These are phyloP conservation scores for Pseudonitzschia delicatissima DNA, from an alignment of 108 stramenopile genomes.

Conservation along the genomic window DNA sequence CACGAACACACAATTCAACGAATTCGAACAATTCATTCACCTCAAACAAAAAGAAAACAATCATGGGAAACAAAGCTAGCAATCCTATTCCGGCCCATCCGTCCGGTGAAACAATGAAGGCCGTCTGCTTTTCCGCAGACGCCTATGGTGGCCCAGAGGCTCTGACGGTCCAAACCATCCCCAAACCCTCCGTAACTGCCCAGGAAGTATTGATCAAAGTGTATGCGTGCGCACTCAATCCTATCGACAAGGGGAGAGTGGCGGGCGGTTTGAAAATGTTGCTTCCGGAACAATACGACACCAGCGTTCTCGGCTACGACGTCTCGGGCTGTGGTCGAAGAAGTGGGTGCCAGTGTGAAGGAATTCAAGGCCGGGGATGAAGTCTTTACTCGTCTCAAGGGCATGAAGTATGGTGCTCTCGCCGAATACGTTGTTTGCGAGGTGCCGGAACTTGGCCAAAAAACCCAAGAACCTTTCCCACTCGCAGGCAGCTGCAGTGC, in stretches of 20 bases:
- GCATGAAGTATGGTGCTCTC: conserved; percentile 11
- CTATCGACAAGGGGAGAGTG: conserved; percentile 38
- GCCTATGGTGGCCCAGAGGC: neutral
- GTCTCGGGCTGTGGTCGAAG: conserved; percentile 10
- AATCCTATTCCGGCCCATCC: conserved; percentile 2
- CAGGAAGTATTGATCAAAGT: conserved; percentile 28
- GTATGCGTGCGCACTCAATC: conserved; percentile 30
- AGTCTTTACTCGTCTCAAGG: neutral
- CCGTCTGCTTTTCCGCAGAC: neutral
- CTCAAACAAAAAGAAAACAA: neutral
- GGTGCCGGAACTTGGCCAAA: neutral
- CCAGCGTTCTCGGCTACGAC: conserved; percentile 10
- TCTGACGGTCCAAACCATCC: neutral
- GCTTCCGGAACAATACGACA: neutral
- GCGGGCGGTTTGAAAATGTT: neutral
- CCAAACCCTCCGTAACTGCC: neutral
- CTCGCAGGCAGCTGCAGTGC: conserved; percentile 26
- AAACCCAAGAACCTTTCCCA: conserved; percentile 5
- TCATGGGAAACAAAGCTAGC: neutral
- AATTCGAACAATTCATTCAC: too few relatives aligned
- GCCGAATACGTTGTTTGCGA: conserved; percentile 11
- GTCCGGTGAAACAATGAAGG: neutral
- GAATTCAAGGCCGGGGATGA: neutral
- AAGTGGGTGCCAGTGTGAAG: neutral
- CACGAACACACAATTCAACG: too few relatives aligned